Base-by-base conservation (phyloP, 495 filamentous ascomycete species). In the Chaetomium fimeti region DNA sequence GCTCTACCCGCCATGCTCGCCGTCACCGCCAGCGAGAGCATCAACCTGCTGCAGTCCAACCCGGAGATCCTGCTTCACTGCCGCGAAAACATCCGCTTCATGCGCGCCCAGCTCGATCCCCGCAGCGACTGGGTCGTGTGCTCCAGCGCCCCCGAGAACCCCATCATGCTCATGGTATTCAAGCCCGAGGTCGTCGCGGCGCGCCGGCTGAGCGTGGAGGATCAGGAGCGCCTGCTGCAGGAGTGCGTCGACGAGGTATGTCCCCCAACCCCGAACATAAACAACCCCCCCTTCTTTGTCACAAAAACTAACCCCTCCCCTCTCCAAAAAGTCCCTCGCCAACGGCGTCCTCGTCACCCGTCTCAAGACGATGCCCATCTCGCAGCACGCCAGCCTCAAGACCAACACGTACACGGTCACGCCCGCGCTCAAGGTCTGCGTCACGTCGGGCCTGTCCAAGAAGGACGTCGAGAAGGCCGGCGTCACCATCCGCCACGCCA, bases 391-490 rank as follows among this genome's bases (percentile, higher is more conserved):
- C 42, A 76, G 73, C 6, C 73, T 78, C 27, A 85, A 87, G 69
- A 88, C 88, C 59, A 87, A 89, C 32, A 74, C 82, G 63, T 86
- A 84, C 78, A 81, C 83, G 52, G 83, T 91, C 49, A 79, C 85
- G 57, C 90, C 92, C 16, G 90, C 88, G 6, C 81, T 98, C 62
- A 98, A 98, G 79, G 87, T 96, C 20, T 97, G 93, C 74, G 82
- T 97, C 60, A 93, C 92, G 0, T 88, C 82, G 38, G 94, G 90
- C 12, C 81, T 98, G 68, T 89, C 89, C 40, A 92, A 89, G 80
- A 97, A 96, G 79, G 94, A 98, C 75, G 88, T 91, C 51, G 94
- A 98, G 79, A 93, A 92, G 78, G 90, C 94, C 3, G 94, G 93
- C 3, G 84, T 87, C 5, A 89, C 85, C 6, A 91, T 98, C 63